Percentiles rank a stretch among this genome's conserved stretches.
Conservation (phyloP, 495 filamentous ascomycete genomes). For the Niebla homalea region DNA sequence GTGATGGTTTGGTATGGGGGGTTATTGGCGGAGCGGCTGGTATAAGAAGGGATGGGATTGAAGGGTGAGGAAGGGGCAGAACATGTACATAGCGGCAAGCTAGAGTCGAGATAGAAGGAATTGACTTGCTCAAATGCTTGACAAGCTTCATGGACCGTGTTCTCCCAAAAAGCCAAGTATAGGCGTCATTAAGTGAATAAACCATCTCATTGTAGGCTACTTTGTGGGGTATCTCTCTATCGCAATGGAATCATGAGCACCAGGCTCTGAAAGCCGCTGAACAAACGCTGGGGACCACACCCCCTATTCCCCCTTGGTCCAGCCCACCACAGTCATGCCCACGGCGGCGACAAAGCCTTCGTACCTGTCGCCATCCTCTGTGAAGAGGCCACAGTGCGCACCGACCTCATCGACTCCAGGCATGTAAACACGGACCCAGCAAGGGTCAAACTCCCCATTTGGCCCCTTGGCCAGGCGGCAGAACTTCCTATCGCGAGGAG, state of each 20-base stretch:
- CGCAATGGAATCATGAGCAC: too few relatives aligned
- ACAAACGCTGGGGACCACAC: too few relatives aligned
- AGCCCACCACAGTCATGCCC: conserved; percentile 51
- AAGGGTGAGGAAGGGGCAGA: background rate
- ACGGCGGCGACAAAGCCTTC: conserved; percentile 66
- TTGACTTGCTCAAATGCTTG: background rate
- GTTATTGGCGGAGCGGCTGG: conserved; percentile 46
- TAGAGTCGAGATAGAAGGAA: background rate
- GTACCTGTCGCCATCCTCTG: conserved; percentile 47
- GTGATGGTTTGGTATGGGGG: conserved; percentile 62
- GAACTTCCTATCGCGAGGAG: conserved; percentile 53
- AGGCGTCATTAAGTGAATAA: too few relatives aligned
- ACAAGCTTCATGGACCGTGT: too few relatives aligned
- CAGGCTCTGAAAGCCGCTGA: too few relatives aligned
- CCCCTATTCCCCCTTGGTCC: conserved; percentile 26
- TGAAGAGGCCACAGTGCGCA: conserved; percentile 76
- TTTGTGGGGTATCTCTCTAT: too few relatives aligned
- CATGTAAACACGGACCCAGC: conserved; percentile 70
- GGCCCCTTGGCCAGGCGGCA: conserved; percentile 52
- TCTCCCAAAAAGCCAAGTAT: too few relatives aligned
- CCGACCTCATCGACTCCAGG: conserved; percentile 70
- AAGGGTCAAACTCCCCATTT: conserved; percentile 38
- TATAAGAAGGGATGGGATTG: conserved; percentile 10
- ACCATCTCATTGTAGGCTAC: too few relatives aligned
- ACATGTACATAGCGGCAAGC: background rate